These are phyloP conservation scores for Sugiyamaella castrensis DNA, from an alignment of 1,139 yeast genomes.

Conservation along the genomic window DNA sequence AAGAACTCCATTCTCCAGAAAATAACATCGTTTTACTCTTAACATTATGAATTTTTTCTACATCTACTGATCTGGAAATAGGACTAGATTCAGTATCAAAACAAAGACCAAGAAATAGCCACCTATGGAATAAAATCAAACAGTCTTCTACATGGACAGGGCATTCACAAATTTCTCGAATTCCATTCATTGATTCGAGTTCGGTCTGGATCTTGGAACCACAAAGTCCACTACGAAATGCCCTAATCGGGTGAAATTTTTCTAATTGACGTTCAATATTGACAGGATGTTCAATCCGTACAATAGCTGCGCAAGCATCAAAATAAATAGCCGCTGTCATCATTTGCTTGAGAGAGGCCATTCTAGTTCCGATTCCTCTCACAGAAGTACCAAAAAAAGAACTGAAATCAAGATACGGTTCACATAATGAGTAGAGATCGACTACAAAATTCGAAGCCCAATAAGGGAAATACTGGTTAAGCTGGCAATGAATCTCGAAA, in stretches of 20 bases:
- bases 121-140: constrained; percentile 11
- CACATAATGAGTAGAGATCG: neutral
- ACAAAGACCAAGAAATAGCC: constrained; percentile 19
- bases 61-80: neutral
- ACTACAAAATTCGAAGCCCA: neutral
- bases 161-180: constrained; percentile 12
- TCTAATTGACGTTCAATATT: constrained; percentile 12
- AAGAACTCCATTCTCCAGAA: constrained; percentile 19
- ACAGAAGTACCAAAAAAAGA: neutral
- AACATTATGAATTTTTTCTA: neutral
- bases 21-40: constrained; percentile 13
- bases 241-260: constrained; percentile 12
- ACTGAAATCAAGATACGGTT: neutral
- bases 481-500: constrained; percentile 10
- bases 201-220: constrained; percentile 1
- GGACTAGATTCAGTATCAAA: constrained; percentile 13
- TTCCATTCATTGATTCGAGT: constrained; percentile 6
- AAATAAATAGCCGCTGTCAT: constrained; percentile 11
- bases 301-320: constrained; percentile 16
- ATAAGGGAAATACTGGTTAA: constrained; percentile 9
- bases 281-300: constrained; percentile 9
- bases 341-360: neutral
- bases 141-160: constrained; percentile 10
- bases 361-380: neutral
- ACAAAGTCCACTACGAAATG: constrained; percentile 13